A percentile compares a stretch with the other conserved stretches of the same genome.
Conservation (phyloP, 2,329 filamentous ascomycete genomes). For the Cryphonectria japonica region DNA sequence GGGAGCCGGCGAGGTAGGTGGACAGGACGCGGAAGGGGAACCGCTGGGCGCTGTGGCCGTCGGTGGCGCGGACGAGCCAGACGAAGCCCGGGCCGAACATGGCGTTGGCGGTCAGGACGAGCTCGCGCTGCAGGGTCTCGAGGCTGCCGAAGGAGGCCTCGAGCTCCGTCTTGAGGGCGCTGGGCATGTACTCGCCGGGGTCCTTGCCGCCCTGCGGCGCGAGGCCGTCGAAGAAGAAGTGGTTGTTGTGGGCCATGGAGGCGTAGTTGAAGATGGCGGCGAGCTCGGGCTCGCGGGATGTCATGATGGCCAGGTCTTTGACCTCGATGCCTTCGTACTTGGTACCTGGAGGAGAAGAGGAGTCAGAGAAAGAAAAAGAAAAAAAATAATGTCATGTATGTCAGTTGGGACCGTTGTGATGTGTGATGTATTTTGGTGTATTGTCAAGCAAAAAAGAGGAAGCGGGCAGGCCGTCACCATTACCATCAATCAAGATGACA, state of each 20-base stretch:
- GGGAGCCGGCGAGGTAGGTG: slow-evolving; percentile 91
- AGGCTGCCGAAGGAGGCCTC: slow-evolving; percentile 76
- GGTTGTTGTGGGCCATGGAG: slow-evolving; percentile 92
- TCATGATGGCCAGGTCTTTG: slow-evolving; percentile 72
- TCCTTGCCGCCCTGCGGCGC: slow-evolving; percentile 46
- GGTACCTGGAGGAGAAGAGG: slow-evolving; percentile 54
- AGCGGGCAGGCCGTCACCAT: too few species aligned
- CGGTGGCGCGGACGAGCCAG: slow-evolving; percentile 73
- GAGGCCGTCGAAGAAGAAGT: slow-evolving; percentile 75
- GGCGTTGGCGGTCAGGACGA: slow-evolving; percentile 77
- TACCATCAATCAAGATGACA: slow-evolving; percentile 30
- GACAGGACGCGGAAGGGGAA: slow-evolving; percentile 68
- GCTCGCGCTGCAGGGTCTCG: slow-evolving; percentile 78
- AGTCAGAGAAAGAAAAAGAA: background rate
- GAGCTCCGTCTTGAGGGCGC: slow-evolving; percentile 61
- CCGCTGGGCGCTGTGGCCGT: slow-evolving; percentile 38
- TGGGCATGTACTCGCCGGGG: slow-evolving; percentile 41
- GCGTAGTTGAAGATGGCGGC: slow-evolving; percentile 93
- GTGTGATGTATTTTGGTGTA: too few species aligned
- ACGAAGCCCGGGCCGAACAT: slow-evolving; percentile 99
- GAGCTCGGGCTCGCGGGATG: slow-evolving; percentile 75
- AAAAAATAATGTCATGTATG: background rate
- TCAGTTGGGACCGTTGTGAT: background rate
- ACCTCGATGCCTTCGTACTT: slow-evolving; percentile 63
- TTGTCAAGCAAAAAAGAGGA: too few species aligned